Percentiles rank a stretch among this genome's conserved stretches.
Conservation (phyloP, 1,139 yeast genomes). For the Diutina pseudorugosa region DNA sequence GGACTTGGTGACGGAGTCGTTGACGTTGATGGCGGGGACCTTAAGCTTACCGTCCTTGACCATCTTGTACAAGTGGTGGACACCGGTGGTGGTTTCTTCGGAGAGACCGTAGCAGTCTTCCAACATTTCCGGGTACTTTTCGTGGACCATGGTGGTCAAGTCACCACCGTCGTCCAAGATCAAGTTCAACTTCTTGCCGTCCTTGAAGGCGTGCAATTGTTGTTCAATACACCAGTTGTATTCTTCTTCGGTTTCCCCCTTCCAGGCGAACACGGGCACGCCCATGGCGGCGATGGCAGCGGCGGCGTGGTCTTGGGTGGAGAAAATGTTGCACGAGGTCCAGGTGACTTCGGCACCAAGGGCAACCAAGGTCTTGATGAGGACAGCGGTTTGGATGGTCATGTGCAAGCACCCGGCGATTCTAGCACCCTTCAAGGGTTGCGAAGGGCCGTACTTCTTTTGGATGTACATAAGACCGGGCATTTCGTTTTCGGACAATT, state of each 20-base stretch:
- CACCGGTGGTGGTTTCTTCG: conserved; percentile 99
- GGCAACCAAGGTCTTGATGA: conserved; percentile 94
- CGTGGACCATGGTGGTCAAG: conserved; percentile 93
- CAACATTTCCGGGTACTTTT: conserved; percentile 97
- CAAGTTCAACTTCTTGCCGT: conserved; percentile 89
- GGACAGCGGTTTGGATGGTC: conserved; percentile 99
- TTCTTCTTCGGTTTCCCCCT: conserved; percentile 99
- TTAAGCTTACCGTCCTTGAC: conserved; percentile 79
- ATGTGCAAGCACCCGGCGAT: conserved; percentile 99
- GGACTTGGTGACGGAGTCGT: conserved; percentile 98
- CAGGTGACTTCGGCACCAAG: conserved; percentile 99
- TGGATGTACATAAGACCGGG: conserved; percentile 99
- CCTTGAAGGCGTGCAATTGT: conserved; percentile 97
- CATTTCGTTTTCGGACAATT: conserved; percentile 98
- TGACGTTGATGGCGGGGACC: conserved; percentile 99
- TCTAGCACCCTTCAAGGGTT: conserved; percentile 98
- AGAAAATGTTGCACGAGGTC: conserved; percentile 99
- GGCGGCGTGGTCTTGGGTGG: conserved; percentile 99
- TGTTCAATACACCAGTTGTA: conserved; percentile 99
- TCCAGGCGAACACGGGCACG: conserved; percentile 99
- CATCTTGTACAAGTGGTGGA: conserved; percentile 97
- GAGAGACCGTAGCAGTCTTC: conserved; percentile 91
- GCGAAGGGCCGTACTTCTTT: conserved; percentile 79
- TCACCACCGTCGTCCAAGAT: conserved; percentile 99
- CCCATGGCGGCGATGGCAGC: conserved; percentile 99